Percentiles rank a stretch among this genome's conserved stretches.
Evolutionary conservation across 2,329 filamentous ascomycete species (phyloP).

Genomic region (Davidsoniella eucalypti): DNA sequence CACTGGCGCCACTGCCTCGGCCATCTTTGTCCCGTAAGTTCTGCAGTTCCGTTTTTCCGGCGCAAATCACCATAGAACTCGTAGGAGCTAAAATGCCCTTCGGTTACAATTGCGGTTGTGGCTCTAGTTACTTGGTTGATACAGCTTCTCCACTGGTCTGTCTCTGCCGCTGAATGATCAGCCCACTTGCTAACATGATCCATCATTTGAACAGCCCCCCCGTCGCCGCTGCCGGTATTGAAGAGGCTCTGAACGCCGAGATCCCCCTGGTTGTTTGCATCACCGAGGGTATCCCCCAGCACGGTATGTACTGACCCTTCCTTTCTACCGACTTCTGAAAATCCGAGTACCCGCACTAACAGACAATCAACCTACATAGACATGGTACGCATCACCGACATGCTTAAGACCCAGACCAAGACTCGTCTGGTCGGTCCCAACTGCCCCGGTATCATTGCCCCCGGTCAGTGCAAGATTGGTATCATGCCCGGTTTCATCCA

Average conservation of each 20-base stretch:
- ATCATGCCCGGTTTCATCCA: slow-evolving; percentile 99
- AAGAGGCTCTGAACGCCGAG: slow-evolving; percentile 88
- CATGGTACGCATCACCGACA: slow-evolving; percentile 97
- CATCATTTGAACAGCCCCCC: slow-evolving; percentile 47
- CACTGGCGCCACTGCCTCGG: slow-evolving; percentile 79
- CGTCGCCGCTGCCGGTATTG: slow-evolving; percentile 82
- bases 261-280: slow-evolving; percentile 93
- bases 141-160: background rate
- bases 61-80: background rate
- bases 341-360: background rate
- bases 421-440: slow-evolving; percentile 93
- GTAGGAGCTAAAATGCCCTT: background rate
- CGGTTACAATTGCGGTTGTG: background rate
- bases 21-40: slow-evolving; percentile 85
- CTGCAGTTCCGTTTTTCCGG: slow-evolving; percentile 3
- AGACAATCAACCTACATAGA: slow-evolving; percentile 32
- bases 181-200: background rate
- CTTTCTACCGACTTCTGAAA: slow-evolving; percentile 9
- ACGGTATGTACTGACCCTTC: slow-evolving; percentile 47
- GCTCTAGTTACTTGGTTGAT: slow-evolving; percentile 3
- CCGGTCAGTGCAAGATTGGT: slow-evolving; percentile 97
- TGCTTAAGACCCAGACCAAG: slow-evolving; percentile 95
- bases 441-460: slow-evolving; percentile 92
- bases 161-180: background rate
- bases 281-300: slow-evolving; percentile 93